Evolutionary conservation across 1,139 yeast genomes (phyloP).

Genomic region (Kluyveromyces sp.): DNA sequence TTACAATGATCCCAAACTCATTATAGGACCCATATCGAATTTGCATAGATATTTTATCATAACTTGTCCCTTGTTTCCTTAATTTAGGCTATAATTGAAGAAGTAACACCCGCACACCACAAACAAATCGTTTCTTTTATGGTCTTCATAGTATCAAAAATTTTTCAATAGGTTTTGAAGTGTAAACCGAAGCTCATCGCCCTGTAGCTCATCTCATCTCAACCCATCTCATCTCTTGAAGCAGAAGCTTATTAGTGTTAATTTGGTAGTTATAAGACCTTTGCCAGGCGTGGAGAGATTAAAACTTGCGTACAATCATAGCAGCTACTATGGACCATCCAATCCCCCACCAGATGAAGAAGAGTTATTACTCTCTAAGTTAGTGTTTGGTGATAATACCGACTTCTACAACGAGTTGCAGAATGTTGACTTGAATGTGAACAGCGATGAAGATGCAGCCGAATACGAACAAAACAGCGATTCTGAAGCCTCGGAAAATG

Average conservation of each 20-base stretch:
- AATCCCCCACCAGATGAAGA: slow-evolving; percentile 68
- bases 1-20: too few species aligned
- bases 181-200: not conserved
- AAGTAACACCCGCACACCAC: slow-evolving; percentile 2
- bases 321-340: slow-evolving; percentile 9
- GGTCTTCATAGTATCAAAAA: not conserved
- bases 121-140: not conserved
- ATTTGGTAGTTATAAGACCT: not conserved
- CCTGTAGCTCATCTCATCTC: not conserved
- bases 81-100: too few species aligned
- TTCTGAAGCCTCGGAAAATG: slow-evolving; percentile 32
- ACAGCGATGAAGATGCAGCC: slow-evolving; percentile 32
- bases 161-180: not conserved
- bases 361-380: slow-evolving; percentile 67
- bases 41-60: too few species aligned
- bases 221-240: slow-evolving; percentile 6
- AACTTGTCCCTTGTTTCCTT: too few species aligned
- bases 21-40: too few species aligned
- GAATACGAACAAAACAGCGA: slow-evolving; percentile 27
- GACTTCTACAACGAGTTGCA: slow-evolving; percentile 67
- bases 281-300: not conserved
- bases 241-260: not conserved
- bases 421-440: slow-evolving; percentile 44
- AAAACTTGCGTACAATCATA: too few species aligned
- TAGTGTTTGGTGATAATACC: slow-evolving; percentile 82